Conservation (phyloP, 164 flowering plant species). For the Macadamia integrifolia region DNA sequence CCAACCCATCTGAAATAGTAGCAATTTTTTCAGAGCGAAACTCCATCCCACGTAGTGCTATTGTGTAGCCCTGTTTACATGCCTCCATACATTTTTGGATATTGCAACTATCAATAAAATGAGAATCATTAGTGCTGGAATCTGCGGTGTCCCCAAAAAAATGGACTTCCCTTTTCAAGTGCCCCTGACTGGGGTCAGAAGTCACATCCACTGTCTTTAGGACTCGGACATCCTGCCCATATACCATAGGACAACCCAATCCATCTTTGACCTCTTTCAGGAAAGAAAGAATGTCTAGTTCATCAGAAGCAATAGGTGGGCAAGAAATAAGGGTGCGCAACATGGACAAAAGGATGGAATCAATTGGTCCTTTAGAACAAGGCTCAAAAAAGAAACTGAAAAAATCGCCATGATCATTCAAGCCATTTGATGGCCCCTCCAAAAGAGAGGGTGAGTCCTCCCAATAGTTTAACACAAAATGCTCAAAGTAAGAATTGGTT, state of each 20-base stretch:
- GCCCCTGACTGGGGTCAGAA: conserved; percentile 1
- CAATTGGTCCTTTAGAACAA: conserved; percentile 18
- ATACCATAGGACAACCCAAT: conserved; percentile 49
- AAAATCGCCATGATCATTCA: conserved; percentile 17
- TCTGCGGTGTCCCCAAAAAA: conserved; percentile 24
- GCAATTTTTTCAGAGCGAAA: conserved; percentile 53
- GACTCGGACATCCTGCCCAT: conserved; percentile 65
- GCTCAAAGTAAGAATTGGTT: conserved; percentile 26
- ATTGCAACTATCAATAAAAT: conserved; percentile 18
- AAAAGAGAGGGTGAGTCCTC: conserved; percentile 50
- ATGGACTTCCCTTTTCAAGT: conserved; percentile 41
- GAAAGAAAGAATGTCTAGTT: conserved; percentile 45
- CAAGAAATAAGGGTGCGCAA: conserved; percentile 51
- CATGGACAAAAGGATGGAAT: conserved; percentile 33
- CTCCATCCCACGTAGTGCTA: conserved; percentile 76
- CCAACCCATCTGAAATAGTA: conserved; percentile 49
- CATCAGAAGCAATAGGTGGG: conserved; percentile 65
- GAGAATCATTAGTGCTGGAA: conserved; percentile 13
- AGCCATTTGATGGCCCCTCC: conserved; percentile 14
- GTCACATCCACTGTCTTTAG: conserved; percentile 35
- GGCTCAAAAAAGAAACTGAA: conserved; percentile 28
- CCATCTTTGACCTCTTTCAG: conserved; percentile 39
- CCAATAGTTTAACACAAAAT: conserved; percentile 48
- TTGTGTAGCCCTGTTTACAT: conserved; percentile 53
- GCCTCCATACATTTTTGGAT: conserved; percentile 49